Percentiles rank a stretch among this genome's conserved stretches.
phyloP scores from a whole-genome alignment of 2,329 filamentous ascomycete genomes.

The Penicillium hordei region DNA sequence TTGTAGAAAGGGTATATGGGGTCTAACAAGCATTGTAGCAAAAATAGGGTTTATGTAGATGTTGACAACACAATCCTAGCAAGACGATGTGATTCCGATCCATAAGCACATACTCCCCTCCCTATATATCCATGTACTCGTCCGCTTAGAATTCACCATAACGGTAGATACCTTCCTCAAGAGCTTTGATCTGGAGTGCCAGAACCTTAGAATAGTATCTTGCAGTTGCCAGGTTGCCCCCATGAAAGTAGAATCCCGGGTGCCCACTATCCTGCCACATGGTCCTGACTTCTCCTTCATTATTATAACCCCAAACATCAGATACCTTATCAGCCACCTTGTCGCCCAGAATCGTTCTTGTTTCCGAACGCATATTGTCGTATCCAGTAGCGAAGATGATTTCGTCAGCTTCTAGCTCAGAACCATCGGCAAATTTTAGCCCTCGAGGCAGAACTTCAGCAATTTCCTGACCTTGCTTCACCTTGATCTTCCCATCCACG shows the following conservation, averaged over 20 bases:
- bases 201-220: not conserved
- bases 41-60: too few relatives aligned
- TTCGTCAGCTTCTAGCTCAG: not conserved
- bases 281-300: not conserved
- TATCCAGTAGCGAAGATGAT: not conserved
- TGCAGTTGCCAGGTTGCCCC: not conserved
- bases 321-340: not conserved
- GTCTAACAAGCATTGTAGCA: too few relatives aligned
- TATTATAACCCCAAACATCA: not conserved
- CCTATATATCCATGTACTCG: not conserved
- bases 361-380: not conserved
- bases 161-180: not conserved
- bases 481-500: conserved; percentile 61
- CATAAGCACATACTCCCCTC: too few relatives aligned
- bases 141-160: not conserved
- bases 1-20: too few relatives aligned
- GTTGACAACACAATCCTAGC: too few relatives aligned
- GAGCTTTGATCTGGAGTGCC: not conserved
- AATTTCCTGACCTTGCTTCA: conserved; percentile 64
- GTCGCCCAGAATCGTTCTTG: not conserved
- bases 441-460: conserved; percentile 47
- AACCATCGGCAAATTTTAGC: not conserved
- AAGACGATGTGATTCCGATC: too few relatives aligned
- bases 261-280: not conserved
- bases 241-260: not conserved